phyloP scores from a whole-genome alignment of 2,329 filamentous ascomycete genomes.

The Fusarium secorum region DNA sequence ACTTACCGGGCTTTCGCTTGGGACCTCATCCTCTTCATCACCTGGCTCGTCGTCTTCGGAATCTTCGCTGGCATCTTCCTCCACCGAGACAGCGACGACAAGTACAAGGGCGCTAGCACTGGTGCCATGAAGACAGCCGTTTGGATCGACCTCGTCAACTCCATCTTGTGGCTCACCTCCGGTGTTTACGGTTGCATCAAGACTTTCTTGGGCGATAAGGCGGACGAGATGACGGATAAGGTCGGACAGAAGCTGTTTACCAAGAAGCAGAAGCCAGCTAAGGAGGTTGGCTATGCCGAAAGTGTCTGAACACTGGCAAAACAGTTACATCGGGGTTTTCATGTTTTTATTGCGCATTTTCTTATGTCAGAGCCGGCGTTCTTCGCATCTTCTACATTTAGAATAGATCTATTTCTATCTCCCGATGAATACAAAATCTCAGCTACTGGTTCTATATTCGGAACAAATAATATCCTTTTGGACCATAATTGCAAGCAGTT shows the following conservation, averaged over 20 bases:
- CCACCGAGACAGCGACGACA: constrained; percentile 60
- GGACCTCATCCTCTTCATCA: constrained; percentile 54
- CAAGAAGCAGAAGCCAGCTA: constrained; percentile 43
- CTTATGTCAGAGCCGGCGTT: constrained; percentile 25
- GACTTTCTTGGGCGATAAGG: constrained; percentile 53
- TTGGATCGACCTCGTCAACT: constrained; percentile 74
- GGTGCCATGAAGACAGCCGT: constrained; percentile 73
- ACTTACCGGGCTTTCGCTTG: constrained; percentile 55
- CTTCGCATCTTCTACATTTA: background rate
- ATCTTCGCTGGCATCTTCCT: constrained; percentile 78
- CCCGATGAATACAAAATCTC: background rate
- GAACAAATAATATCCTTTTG: background rate
- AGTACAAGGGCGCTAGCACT: constrained; percentile 55
- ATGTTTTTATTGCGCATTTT: background rate
- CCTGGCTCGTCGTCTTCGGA: constrained; percentile 74
- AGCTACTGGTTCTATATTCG: background rate
- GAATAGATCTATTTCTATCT: constrained; percentile 2
- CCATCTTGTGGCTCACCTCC: constrained; percentile 69
- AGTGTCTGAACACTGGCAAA: constrained; percentile 38
- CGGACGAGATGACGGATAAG: constrained; percentile 49
- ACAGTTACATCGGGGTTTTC: background rate
- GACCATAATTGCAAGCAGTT: background rate
- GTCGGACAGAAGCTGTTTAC: constrained; percentile 50
- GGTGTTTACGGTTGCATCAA: constrained; percentile 53
- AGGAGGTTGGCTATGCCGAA: constrained; percentile 41